Evolutionary conservation across 1,139 yeast species (phyloP).

Genomic region (Candida sp.): DNA sequence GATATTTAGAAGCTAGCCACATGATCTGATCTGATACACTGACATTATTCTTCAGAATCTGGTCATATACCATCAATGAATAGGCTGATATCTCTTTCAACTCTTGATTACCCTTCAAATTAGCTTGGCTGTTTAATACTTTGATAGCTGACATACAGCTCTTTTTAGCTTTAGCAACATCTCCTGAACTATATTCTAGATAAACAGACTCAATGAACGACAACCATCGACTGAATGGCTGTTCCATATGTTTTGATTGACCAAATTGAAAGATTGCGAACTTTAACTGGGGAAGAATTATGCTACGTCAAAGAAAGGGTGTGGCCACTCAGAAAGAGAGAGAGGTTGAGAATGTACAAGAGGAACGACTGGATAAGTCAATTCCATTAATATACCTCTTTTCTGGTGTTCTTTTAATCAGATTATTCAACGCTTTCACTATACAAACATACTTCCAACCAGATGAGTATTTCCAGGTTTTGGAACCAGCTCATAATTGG

Average conservation of each 20-base stretch:
- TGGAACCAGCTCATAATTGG: conserved; percentile 84
- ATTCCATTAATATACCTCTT: conserved; percentile 3
- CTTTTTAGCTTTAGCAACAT: conserved; percentile 12
- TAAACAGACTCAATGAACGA: background rate
- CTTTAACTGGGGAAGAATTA: background rate
- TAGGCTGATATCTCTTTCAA: conserved; percentile 16
- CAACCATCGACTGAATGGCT: background rate
- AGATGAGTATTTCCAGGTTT: conserved; percentile 90
- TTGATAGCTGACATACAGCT: conserved; percentile 22
- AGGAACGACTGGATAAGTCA: background rate
- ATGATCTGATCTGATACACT: conserved; percentile 20
- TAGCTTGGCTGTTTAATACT: conserved; percentile 18
- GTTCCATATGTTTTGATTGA: background rate
- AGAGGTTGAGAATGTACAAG: background rate
- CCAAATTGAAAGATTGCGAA: background rate
- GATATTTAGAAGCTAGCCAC: conserved; percentile 48
- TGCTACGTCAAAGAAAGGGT: background rate
- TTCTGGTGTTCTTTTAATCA: conserved; percentile 7
- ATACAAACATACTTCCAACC: conserved; percentile 86
- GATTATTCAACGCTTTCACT: conserved; percentile 57
- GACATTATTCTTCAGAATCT: conserved; percentile 4
- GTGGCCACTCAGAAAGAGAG: background rate
- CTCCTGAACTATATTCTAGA: background rate
- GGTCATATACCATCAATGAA: conserved; percentile 19
- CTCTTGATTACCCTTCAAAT: conserved; percentile 6